Base-by-base conservation (phyloP, 1,284 basidiomycete species). In the Ganoderma lingzhi region DNA sequence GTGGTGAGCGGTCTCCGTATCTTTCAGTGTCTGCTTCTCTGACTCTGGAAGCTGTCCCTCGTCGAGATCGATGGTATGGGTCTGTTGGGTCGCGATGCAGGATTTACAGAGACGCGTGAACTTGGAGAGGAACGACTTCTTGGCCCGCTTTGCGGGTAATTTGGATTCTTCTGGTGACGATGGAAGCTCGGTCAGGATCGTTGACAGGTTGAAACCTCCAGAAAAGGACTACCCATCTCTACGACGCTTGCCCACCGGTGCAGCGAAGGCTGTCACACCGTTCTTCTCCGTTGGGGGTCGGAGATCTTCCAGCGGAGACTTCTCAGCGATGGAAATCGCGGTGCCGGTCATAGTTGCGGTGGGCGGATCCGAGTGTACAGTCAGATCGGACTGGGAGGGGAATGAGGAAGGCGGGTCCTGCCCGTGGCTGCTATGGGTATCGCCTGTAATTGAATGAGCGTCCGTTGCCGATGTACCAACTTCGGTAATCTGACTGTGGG, bases 21-120 rank as follows among this genome's bases (percentile, higher is more conserved):
- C 77, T 66, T 73, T 74, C 45, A 71, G 55, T 10, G 76, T 66
- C 53, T 74, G 71, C 66, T 81, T 81, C 72, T 82, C 80, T n/a
- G 73, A 74, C 44, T 76, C 76, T 37, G 74, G 72, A 17, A 74
- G 62, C 41, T 65, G 71, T 37, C 76, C 76, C 69, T 76, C 77
- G 60, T 77, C 76, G 65, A 78, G 69, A 68, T 82, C 81, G 63
- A 82, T 71, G 68, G 75, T 76, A 70, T 84, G 84, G 55, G 84
- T 75, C 70, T 80, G 78, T 41, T 78, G 79, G 51, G 78, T 80
- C 23, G 79, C 76, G 63, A 86, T 78, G 70, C 86, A 88, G 51
- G 86, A 85, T 44, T 86, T 81, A 70, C 87, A 82, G 68, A 83
- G 82, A 68, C 80, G 82, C 44, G 85, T 79, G 62, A 87, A 78